Base-by-base conservation (phyloP, 2,329 filamentous ascomycete genomes). In the Bipolaris victoriae region DNA sequence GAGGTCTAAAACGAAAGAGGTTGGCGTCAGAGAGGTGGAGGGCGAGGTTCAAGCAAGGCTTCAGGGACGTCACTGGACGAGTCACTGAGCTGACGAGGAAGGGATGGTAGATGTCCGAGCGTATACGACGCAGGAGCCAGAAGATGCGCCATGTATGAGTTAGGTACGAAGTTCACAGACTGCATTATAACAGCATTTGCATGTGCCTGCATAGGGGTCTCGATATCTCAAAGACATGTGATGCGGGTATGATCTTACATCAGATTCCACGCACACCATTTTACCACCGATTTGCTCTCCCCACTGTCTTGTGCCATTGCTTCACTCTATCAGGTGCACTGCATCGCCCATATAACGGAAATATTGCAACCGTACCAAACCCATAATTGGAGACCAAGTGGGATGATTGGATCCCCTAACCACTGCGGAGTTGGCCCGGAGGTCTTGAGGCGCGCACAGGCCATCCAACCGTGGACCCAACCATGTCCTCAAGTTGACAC, bases 1-100 rank as follows among this genome's bases (percentile, higher is more conserved):
- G 84, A 0, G 91, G 91, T 2, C 69, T 91, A 69, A 92, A 90
- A 84, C 83, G 88, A 76, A 96, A 95, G 86, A 84, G 91, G 68
- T 77, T 92, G 65, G 81, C 80, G 74, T 87, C 85, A 58, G 81
- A 88, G 80, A 82, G 90, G 60, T 92, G 90, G 88, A 83, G 85
- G 73, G 78, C 65, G 62, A 84, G 86, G 58, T 95, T 94, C 77
- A 87, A 85, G 81, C 74, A 75, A 31, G 88, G 87, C 3, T 93
- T 95, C 77, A 82, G 80, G 74, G 83, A 83, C 5, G 85, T 86
- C 10, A 84, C 91, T 7, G 73, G 68, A 39, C 81, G 90, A 64
- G 90, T 92, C 5, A 80, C 84, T 70, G 84, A 90, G 73, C 81
- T 96, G 78, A 89, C 85, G 66, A 85, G 81, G 72, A 90, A 95